A percentile compares a stretch with the other conserved stretches of the same genome.
phyloP scores from a whole-genome alignment of 78 protist species.

The Dictyostelium purpureum region DNA sequence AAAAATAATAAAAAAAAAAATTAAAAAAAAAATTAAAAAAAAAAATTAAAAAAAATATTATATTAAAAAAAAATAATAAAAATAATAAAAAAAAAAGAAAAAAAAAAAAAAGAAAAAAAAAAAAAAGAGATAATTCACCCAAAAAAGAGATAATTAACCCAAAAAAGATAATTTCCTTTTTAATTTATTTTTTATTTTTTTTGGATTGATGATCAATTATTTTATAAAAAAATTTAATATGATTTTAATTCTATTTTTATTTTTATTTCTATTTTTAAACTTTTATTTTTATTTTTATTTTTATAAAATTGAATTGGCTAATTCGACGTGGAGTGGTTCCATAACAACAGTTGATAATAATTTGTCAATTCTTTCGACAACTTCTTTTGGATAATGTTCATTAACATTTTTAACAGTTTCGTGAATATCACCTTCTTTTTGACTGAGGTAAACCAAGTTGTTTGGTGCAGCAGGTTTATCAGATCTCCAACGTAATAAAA shows the following conservation, averaged over 20 bases:
- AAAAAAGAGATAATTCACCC: neutral
- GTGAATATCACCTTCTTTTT: constrained; percentile 37
- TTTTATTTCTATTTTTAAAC: neutral
- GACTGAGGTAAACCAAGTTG: constrained; percentile 23
- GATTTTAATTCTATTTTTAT: neutral
- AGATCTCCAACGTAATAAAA: constrained; percentile 37
- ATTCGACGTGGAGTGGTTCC: neutral
- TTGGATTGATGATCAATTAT: too few relatives aligned
- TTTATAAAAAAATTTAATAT: neutral
- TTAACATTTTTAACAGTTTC: constrained; percentile 10
- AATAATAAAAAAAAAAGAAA: neutral
- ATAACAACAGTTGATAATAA: constrained; percentile 1
- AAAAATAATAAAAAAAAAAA: neutral
- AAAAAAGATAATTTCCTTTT: neutral
- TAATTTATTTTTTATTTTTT: neutral
- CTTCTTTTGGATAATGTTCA: constrained; percentile 15
- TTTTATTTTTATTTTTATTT: neutral
- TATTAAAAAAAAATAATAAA: neutral
- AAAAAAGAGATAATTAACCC: neutral
- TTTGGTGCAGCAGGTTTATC: constrained; percentile 25
- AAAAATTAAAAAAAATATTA: neutral
- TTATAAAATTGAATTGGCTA: constrained; percentile 1
- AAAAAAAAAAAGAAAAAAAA: neutral
- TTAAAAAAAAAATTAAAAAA: neutral
- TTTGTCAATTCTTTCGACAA: neutral